Conservation (phyloP, 108 stramenopile species). For the Cylindrotheca fusiformis region DNA sequence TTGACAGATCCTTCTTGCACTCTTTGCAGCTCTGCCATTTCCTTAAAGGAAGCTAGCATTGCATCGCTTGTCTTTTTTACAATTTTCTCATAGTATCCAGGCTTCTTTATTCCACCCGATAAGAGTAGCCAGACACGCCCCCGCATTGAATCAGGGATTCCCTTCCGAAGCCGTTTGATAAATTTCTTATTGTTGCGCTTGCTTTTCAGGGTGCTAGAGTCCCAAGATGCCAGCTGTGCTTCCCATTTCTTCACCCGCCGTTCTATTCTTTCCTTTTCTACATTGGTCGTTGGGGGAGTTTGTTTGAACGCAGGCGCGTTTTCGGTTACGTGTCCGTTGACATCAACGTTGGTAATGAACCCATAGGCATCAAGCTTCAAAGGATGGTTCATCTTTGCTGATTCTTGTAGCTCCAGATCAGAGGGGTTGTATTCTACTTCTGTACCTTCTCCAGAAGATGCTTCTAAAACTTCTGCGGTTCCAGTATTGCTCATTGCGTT, state of each 20-base stretch:
- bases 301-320: not conserved
- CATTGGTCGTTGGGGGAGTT: constrained; percentile 9
- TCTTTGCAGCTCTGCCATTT: constrained; percentile 3
- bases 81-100: constrained; percentile 39
- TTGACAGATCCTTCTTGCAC: not conserved
- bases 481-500: too few species aligned
- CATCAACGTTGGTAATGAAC: constrained; percentile 58
- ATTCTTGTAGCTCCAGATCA: too few species aligned
- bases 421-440: not conserved
- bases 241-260: constrained; percentile 59
- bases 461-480: too few species aligned
- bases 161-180: constrained; percentile 49
- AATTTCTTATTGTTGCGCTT: constrained; percentile 6
- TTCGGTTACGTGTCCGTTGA: constrained; percentile 27
- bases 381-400: not conserved
- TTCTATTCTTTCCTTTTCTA: constrained; percentile 24
- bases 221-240: constrained; percentile 41
- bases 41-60: constrained; percentile 23
- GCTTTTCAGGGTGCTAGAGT: constrained; percentile 2
- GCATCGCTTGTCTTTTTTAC: constrained; percentile 33
- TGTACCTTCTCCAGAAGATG: not conserved
- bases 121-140: constrained; percentile 40
- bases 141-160: constrained; percentile 49
- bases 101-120: constrained; percentile 24
- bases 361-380: constrained; percentile 53